Percentiles rank a stretch among this genome's conserved stretches.
These are phyloP conservation scores for Umbellularia californica DNA, from an alignment of 164 flowering plant genomes.

Conservation along the genomic window DNA sequence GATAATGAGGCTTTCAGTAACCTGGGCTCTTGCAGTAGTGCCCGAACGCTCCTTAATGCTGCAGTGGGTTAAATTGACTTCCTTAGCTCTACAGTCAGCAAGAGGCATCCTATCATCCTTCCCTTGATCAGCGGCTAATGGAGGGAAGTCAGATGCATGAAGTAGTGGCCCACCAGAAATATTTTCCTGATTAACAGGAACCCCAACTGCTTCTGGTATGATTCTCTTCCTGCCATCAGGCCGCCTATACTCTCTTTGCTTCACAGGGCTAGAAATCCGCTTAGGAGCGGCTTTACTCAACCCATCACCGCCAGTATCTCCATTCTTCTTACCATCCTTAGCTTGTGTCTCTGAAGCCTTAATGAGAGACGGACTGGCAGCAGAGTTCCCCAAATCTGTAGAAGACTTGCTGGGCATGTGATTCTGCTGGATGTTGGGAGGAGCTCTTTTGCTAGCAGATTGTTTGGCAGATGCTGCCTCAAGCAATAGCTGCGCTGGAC, in stretches of 20 bases:
- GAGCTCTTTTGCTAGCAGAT: slow-evolving; percentile 47
- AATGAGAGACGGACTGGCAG: slow-evolving; percentile 12
- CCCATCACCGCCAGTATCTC: slow-evolving; percentile 38
- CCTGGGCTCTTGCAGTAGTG: slow-evolving; percentile 65
- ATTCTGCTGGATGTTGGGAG: slow-evolving; percentile 35
- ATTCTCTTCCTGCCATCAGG: slow-evolving; percentile 98
- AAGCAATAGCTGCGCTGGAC: slow-evolving; percentile 89
- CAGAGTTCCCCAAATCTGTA: slow-evolving; percentile 26
- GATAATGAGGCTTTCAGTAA: slow-evolving; percentile 79
- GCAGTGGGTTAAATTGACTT: slow-evolving; percentile 28
- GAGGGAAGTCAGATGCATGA: slow-evolving; percentile 42
- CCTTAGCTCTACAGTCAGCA: slow-evolving; percentile 35
- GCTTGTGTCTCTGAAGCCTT: slow-evolving; percentile 40
- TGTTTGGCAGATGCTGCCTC: slow-evolving; percentile 91
- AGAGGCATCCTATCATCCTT: slow-evolving; percentile 39
- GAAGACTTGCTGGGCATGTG: slow-evolving; percentile 45
- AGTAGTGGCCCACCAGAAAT: slow-evolving; percentile 33
- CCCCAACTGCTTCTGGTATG: slow-evolving; percentile 95
- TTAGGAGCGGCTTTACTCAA: slow-evolving; percentile 43
- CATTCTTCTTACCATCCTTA: slow-evolving; percentile 53
- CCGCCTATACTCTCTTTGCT: slow-evolving; percentile 94
- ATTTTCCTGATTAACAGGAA: slow-evolving; percentile 55
- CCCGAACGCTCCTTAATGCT: slow-evolving; percentile 58
- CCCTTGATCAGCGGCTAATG: slow-evolving; percentile 27
- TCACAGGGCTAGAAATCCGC: slow-evolving; percentile 76